Evolutionary conservation across 2,329 filamentous ascomycete genomes (phyloP).

Genomic region (Tolypocladium paradoxum): DNA sequence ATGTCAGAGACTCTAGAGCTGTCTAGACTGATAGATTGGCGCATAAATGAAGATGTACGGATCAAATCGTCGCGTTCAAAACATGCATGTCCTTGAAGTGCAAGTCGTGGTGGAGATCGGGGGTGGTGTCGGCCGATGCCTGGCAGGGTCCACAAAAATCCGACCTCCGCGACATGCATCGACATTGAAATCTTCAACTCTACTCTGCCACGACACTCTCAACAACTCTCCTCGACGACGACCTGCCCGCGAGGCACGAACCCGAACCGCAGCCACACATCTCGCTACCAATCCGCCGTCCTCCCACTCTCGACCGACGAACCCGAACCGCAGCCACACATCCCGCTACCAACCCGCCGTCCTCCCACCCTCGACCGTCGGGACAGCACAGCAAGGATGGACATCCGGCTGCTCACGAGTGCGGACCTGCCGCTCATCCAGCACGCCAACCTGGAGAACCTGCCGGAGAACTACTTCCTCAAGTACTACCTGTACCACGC

Average conservation of each 20-base stretch:
- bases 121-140: neutral
- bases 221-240: neutral
- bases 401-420: constrained; percentile 77
- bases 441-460: constrained; percentile 96
- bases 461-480: constrained; percentile 99
- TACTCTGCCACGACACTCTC: neutral
- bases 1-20: neutral
- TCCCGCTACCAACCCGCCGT: too few species aligned
- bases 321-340: neutral
- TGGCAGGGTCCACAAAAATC: neutral
- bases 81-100: neutral
- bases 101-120: neutral
- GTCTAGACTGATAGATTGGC: neutral
- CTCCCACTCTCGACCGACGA: too few species aligned
- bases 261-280: neutral
- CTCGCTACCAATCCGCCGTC: neutral
- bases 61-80: neutral
- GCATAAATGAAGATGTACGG: neutral
- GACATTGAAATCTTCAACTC: neutral
- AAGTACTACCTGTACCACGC: constrained; percentile 99
- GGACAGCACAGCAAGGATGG: constrained; percentile 47
- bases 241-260: neutral
- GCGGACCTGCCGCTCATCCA: constrained; percentile 87
- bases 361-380: too few species aligned
- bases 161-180: neutral